Percentiles rank a stretch among this genome's conserved stretches.
Evolutionary conservation across 805 yeast genomes (phyloP).

Genomic region (Pichia sporocuriosa): DNA sequence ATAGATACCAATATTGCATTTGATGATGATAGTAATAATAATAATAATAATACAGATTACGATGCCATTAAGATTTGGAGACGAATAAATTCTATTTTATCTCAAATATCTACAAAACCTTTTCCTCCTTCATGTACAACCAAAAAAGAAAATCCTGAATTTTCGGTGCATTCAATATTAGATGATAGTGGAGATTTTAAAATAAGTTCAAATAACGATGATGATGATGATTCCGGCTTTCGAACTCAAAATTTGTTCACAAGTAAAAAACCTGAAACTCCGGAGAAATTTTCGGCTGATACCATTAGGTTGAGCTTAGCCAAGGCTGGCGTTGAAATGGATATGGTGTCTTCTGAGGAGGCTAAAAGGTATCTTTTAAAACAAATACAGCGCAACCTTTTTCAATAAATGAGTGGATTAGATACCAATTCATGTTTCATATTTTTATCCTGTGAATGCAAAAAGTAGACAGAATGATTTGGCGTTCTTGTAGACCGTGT

Average conservation of each 20-base stretch:
- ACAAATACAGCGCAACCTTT: conserved; percentile 18
- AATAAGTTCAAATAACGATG: no score
- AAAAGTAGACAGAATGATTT: no score
- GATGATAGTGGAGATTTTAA: background rate
- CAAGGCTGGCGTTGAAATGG: conserved; percentile 8
- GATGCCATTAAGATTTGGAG: conserved; percentile 2
- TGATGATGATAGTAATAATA: background rate
- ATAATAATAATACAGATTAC: background rate
- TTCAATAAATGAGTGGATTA: conserved; percentile 1
- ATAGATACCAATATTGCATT: background rate
- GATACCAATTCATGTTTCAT: no score
- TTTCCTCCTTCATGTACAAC: background rate
- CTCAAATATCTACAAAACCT: background rate
- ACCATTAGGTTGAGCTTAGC: background rate
- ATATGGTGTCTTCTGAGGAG: conserved; percentile 14
- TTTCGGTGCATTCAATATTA: background rate
- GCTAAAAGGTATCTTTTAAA: conserved; percentile 11
- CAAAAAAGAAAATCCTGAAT: background rate
- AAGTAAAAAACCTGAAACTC: background rate
- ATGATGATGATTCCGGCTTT: no score
- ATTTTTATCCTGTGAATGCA: no score
- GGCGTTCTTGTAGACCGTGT: no score
- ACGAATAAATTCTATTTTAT: background rate
- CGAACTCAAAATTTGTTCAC: no score
- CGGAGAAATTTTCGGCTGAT: background rate